phyloP scores from a whole-genome alignment of 2,329 filamentous ascomycete genomes.

The Microthyrium microscopicum region DNA sequence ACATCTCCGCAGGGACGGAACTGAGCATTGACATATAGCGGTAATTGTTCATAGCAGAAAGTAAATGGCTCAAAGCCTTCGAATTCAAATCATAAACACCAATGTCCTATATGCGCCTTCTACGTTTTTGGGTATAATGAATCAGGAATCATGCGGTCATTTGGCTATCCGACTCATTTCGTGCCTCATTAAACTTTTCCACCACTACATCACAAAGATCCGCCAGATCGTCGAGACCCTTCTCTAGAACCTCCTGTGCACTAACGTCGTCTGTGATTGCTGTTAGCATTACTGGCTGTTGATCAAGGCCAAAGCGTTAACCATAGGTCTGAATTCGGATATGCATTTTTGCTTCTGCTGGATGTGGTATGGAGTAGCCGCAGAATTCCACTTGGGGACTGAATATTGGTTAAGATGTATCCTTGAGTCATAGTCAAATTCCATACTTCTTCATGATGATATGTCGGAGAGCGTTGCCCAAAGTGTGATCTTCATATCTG shows the following conservation, averaged over 20 bases:
- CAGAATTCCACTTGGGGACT: conserved; percentile 96
- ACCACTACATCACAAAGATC: conserved; percentile 84
- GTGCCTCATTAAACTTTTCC: conserved; percentile 64
- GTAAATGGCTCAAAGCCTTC: too few species aligned
- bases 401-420: conserved; percentile 2
- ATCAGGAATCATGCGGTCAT: too few species aligned
- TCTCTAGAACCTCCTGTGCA: conserved; percentile 73
- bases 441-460: conserved; percentile 97
- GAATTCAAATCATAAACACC: too few species aligned
- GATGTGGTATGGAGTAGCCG: conserved; percentile 93
- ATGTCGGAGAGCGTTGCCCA: conserved; percentile 86
- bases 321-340: conserved; percentile 93
- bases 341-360: conserved; percentile 93
- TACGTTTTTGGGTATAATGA: too few species aligned
- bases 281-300: neutral
- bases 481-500: conserved; percentile 79
- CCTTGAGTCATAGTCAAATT: neutral
- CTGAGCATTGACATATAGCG: too few species aligned
- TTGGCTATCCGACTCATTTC: conserved; percentile 1
- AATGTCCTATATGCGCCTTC: too few species aligned
- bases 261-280: conserved; percentile 49
- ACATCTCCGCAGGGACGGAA: too few species aligned
- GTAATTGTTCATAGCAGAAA: too few species aligned
- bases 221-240: conserved; percentile 76
- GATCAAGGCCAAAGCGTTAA: conserved; percentile 19